Evolutionary conservation across 2,329 filamentous ascomycete genomes (phyloP), one percentile per base, ranked within the genome.

Genomic region (Epichloe sibirici): DNA sequence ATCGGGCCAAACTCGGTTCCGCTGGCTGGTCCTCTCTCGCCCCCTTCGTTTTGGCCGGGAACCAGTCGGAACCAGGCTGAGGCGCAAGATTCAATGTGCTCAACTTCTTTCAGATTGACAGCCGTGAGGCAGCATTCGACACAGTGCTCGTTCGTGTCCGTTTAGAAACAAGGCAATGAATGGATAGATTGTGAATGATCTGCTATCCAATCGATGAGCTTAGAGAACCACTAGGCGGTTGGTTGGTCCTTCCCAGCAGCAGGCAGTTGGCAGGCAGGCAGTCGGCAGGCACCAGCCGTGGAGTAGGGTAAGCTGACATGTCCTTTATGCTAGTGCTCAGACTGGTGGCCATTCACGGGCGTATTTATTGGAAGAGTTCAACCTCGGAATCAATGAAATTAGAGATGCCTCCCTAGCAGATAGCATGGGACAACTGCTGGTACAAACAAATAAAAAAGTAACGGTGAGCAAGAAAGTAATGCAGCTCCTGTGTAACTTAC

Each of bases 1-100:
- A 55, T 52, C 44, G 53, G 54, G 51, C 47, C 38, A 57, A 51
- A 54, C 40, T 54, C 52, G 55, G 53, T 44, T 57, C 46, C 48
- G 55, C 53, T 54, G 13, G 55, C 53, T 54, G 13, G 38, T 37
- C 45, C 48, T 34, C 35, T 25, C 38, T 44, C n/a, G n/a, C n/a
- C 35, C 35, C 28, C 28, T 31, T 23, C 17, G 17, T 21, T 21
- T 21, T 21, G 17, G 17, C 17, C 17, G 17, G 17, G 17, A 21
- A 21, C 17, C 17, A 21, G 17, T 21, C 17, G 17, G 17, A 21
- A 21, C 17, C 17, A 21, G 17, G 17, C 17, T 21, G 17, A 21
- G 17, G 17, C 17, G 17, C 17, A 21, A 21, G 17, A 21, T 21
- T 21, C 23, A 23, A 23, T 23, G 23, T 23, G 23, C 28, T 31